phyloP scores from a whole-genome alignment of 75 land plant species.

The Ceratopteris richardii region DNA sequence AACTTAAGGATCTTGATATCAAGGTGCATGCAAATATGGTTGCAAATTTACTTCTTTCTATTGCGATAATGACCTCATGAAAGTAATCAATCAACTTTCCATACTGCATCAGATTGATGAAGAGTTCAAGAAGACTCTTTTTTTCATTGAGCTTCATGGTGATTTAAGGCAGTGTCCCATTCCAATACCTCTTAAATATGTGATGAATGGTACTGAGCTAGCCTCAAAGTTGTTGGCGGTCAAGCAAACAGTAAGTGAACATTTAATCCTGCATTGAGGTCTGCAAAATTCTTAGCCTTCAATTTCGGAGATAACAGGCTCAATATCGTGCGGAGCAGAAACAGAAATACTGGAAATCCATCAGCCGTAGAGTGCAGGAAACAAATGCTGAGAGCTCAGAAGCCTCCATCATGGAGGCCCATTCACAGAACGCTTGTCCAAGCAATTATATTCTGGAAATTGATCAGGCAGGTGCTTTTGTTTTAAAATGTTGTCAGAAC shows the following conservation, averaged over 20 bases:
- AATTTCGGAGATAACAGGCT: not conserved
- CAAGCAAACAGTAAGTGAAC: conserved; percentile 2
- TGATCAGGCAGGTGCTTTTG: conserved; percentile 1
- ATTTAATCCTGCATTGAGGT: no score
- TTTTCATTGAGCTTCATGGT: not conserved
- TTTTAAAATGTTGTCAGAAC: no score
- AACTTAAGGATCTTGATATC: no score
- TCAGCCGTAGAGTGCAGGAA: no score
- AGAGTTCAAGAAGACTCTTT: not conserved
- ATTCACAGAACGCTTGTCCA: not conserved
- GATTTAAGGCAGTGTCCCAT: not conserved
- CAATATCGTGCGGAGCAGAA: not conserved
- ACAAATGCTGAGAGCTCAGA: no score
- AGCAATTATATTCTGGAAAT: not conserved
- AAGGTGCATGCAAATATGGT: no score
- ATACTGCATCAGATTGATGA: not conserved
- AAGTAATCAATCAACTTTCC: no score
- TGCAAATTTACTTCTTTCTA: no score
- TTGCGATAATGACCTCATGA: no score
- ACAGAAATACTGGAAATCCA: not conserved
- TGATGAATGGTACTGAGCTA: not conserved
- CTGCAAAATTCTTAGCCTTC: not conserved
- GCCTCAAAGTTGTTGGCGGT: not conserved
- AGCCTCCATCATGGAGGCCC: no score
- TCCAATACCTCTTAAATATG: not conserved